A percentile compares a stretch with the other conserved stretches of the same genome.
These are phyloP conservation scores for Funneliformis geosporum DNA, from an alignment of 192 early-diverging fungal genomes.

Conservation along the genomic window DNA sequence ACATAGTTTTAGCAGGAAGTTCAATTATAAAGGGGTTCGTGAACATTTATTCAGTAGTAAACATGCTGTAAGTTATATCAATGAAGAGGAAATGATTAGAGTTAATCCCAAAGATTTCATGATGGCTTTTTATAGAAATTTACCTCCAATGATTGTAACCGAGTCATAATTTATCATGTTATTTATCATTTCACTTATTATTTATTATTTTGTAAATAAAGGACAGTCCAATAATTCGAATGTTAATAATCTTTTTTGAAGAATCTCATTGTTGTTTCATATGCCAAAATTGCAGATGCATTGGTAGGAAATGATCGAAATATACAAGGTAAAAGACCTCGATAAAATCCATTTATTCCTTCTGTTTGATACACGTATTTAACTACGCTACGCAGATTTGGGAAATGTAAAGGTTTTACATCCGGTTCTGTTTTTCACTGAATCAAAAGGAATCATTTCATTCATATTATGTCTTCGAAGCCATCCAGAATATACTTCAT, in stretches of 20 bases:
- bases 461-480: slow-evolving; percentile 56
- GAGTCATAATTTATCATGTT: not conserved
- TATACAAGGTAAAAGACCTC: slow-evolving; percentile 87
- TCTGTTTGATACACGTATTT: slow-evolving; percentile 65
- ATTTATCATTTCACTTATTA: not conserved
- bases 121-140: not conserved
- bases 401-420: slow-evolving; percentile 63
- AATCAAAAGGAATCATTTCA: slow-evolving; percentile 63
- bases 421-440: slow-evolving; percentile 88
- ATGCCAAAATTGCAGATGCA: slow-evolving; percentile 88
- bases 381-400: slow-evolving; percentile 54
- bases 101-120: slow-evolving; percentile 6
- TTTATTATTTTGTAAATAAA: not conserved
- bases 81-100: not conserved
- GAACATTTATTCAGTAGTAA: not conserved
- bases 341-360: slow-evolving; percentile 83
- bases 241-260: slow-evolving; percentile 19
- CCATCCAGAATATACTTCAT: slow-evolving; percentile 59
- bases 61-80: too few species aligned
- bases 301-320: slow-evolving; percentile 95
- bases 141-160: slow-evolving; percentile 1
- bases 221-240: not conserved
- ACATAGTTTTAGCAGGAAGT: not conserved
- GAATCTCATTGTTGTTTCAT: slow-evolving; percentile 69
- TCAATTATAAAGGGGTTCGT: not conserved